Evolutionary conservation across 2,329 filamentous ascomycete species (phyloP), one percentile per base, ranked within the genome.

Genomic region (Thielaviopsis musarum): DNA sequence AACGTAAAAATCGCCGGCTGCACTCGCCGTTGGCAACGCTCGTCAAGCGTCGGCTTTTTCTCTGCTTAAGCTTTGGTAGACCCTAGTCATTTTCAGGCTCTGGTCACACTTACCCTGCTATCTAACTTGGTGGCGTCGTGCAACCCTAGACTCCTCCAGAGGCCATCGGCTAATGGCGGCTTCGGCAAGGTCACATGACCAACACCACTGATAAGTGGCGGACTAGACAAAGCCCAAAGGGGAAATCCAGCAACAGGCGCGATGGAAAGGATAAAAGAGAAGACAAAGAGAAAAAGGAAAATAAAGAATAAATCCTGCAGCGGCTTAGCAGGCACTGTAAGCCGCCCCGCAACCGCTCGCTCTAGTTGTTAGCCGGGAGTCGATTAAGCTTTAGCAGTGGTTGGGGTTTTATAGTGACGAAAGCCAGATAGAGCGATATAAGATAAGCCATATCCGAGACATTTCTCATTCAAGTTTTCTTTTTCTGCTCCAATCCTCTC

Each of bases 31-130:
- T 45, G 38, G 38, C 38, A 45, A 45, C 54, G 13, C 21, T 60
- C 59, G 59, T 56, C 51, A 60, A 60, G 57, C 57, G 24, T 60
- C 59, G 59, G 59, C 54, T 57, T 60, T 54, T 54, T 22, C 3
- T 13, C 1, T n/a, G 21, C 17, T 17, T 12, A 22, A 24, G 3
- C 26, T 52, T 12, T 3, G 7, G 28, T 13, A 34, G 4, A 34
- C 19, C 17, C 38, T 56, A 12, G 54, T 56, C 38, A 6, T 5
- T 21, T 48, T 21, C 21, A 34, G 13, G 17, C 24, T 49, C 5
- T 22, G 34, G 22, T 24, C 21, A 41, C 38, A 17, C 38, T 45
- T 3, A n/a, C n/a, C 26, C 28, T 55, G 26, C 5, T 38, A 55
- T 38, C n/a, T 24, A 7, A n/a, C n/a, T 55, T 26, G 19, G 24